A percentile compares a stretch with the other conserved stretches of the same genome.
Conservation (phyloP, 768 basidiomycete genomes). For the Calvatia gigantea region DNA sequence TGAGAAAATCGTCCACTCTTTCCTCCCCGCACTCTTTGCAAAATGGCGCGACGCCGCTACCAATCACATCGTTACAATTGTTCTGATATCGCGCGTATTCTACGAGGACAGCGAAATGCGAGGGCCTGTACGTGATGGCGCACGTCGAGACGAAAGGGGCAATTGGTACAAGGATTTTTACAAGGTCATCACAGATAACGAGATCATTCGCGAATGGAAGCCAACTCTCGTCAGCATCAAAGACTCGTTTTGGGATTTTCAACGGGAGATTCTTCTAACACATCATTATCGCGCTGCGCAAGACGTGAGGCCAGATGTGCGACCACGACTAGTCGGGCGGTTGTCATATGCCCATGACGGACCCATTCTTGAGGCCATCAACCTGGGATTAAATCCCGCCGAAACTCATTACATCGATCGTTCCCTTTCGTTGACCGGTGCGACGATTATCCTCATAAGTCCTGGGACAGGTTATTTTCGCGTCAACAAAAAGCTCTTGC, state of each 20-base stretch:
- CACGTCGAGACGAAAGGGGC: conserved; percentile 60
- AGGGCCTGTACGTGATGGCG: conserved; percentile 57
- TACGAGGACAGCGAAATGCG: conserved; percentile 79
- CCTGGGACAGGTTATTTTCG: conserved; percentile 94
- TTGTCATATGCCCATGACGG: conserved; percentile 90
- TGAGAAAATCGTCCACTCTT: conserved; percentile 97
- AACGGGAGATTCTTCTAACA: conserved; percentile 85
- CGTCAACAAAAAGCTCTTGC: conserved; percentile 85
- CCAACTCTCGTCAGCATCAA: conserved; percentile 84
- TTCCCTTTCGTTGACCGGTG: conserved; percentile 85
- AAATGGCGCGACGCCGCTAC: conserved; percentile 84
- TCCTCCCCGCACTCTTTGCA: conserved; percentile 84
- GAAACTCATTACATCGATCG: conserved; percentile 96
- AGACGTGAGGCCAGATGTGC: conserved; percentile 38
- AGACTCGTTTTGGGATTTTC: conserved; percentile 86
- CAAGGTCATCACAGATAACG: conserved; percentile 92
- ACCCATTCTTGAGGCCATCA: conserved; percentile 92
- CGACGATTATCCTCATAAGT: conserved; percentile 80
- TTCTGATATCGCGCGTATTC: conserved; percentile 89
- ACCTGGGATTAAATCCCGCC: conserved; percentile 86
- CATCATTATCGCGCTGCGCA: conserved; percentile 75
- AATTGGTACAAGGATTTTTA: conserved; percentile 93
- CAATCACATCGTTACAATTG: conserved; percentile 92
- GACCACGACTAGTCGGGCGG: conserved; percentile 69
- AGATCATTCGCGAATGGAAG: conserved; percentile 86